Evolutionary conservation across 805 yeast genomes (phyloP), one percentile per base, ranked within the genome.

Genomic region (Suhomyces sp.): DNA sequence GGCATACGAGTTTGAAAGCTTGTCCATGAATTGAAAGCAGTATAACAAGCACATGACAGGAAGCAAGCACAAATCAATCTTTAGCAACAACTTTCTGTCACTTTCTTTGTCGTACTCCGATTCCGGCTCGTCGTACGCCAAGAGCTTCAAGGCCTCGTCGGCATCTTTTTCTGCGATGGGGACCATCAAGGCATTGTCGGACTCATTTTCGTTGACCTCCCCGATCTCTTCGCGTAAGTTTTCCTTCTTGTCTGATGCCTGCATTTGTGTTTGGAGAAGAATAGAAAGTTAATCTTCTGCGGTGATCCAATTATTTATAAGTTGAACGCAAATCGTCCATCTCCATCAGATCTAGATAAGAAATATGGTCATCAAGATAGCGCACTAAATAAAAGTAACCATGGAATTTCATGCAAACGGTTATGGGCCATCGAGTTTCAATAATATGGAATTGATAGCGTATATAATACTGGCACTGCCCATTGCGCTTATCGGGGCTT

Each of bases 1-100:
- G 1, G 85, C 82, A 46, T 76, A 78, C 19, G 81, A 71, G 47
- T 72, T 76, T 3, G 86, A 69, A 23, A 72, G 68, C 63, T 85
- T 85, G 67, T 85, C 90, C 84, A 85, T 80, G 57, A 73, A 81
- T 64, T 83, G 87, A 19, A 78, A 64, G 12, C 81, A 73, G 65
- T 81, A 80, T 24, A 81, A 60, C 26, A 76, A 51, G 57, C 79
- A 76, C 67, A 84, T 70, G 50, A 83, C 53, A 1, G 88, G 84
- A 58, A 81, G 66, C 56, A 84, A 55, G 54, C 63, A 74, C 17
- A 76, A 42, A 60, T 84, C 88, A 22, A 82, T 76, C 59, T 83
- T 85, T 59, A 82, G 54, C 61, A 55, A 71, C 60, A 44, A 77
- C 62, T 52, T 59, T 68, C 76, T 50, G 64, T 69, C 57, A 62